Evolutionary conservation across 2,329 filamentous ascomycete species (phyloP), one percentile per base, ranked within the genome.

Genomic region (Pyrenochaeta sp.): DNA sequence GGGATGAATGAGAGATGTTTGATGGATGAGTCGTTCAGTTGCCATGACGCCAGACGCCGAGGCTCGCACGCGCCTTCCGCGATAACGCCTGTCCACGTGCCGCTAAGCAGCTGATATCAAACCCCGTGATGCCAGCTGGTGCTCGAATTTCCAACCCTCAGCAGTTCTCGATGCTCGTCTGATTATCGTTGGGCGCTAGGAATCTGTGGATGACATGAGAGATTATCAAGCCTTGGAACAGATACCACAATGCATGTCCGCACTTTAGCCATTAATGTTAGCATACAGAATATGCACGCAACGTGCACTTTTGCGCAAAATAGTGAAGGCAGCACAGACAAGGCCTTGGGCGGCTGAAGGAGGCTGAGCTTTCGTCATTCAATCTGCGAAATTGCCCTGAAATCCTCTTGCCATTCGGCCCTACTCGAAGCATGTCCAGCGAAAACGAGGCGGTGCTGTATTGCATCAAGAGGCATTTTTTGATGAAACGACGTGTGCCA

Each of bases 81-180:
- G 61, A 64, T 65, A 66, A 68, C 60, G 60, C 61, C 63, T 62
- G 56, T 62, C 58, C 59, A 61, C 65, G 60, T 60, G 60, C 56
- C 43, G 45, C 20, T 40, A 41, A 27, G 37, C 40, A 49, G 40
- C 36, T 39, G 36, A 23, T 39, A n/a, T 27, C 20, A 21, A 20
- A 4, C 21, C 9, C n/a, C 17, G 20, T 37, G 12, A 4, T n/a
- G 21, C 21, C n/a, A n/a, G n/a, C n/a, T n/a, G n/a, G n/a, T n/a
- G n/a, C 18, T 23, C 12, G 18, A 2, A 14, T 18, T 5, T 15
- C 10, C 18, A 21, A n/a, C 36, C 12, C 35, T 11, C 7, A 36
- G n/a, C n/a, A 20, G 7, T 21, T 39, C 14, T 11, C 7, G 14
- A 6, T 5, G 36, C 23, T 27, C 9, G 23, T 27, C 9, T 4